Evolutionary conservation across 768 basidiomycete genomes (phyloP).

Genomic region (Leucocoprinus leucothites): DNA sequence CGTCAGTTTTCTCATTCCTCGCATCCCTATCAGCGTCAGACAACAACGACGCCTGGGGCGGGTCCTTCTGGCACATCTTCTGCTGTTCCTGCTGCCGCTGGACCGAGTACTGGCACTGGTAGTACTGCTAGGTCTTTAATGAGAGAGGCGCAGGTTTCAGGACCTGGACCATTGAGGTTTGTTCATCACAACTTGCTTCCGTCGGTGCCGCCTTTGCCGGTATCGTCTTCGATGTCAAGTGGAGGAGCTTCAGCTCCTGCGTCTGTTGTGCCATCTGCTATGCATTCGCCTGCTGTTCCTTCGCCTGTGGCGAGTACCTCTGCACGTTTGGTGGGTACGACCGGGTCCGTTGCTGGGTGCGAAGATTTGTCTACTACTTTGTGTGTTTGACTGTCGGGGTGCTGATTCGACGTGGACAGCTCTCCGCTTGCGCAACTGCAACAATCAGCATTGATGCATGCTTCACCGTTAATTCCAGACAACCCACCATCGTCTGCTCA

Average conservation of each 20-base stretch:
- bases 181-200: constrained; percentile 8
- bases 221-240: not conserved
- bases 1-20: constrained; percentile 12
- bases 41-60: constrained; percentile 4
- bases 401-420: constrained; percentile 11
- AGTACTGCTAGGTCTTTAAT: not conserved
- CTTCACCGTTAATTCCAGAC: constrained; percentile 14
- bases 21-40: constrained; percentile 26
- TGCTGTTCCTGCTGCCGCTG: constrained; percentile 9
- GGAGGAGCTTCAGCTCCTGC: not conserved
- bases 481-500: constrained; percentile 14
- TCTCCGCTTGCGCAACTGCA: constrained; percentile 18
- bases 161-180: constrained; percentile 5
- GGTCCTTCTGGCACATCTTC: not conserved
- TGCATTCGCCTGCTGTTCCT: constrained; percentile 3
- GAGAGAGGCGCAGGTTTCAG: constrained; percentile 7
- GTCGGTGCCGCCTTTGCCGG: not conserved
- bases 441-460: constrained; percentile 11
- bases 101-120: not conserved
- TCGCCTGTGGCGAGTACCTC: constrained; percentile 6
- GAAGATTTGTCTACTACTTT: not conserved
- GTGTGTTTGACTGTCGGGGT: not conserved
- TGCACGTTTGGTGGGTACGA: not conserved
- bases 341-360: constrained; percentile 13
- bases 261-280: not conserved